A percentile compares a stretch with the other conserved stretches of the same genome.
Conservation (phyloP, 2,329 filamentous ascomycete genomes). For the Epichloe elymi region DNA sequence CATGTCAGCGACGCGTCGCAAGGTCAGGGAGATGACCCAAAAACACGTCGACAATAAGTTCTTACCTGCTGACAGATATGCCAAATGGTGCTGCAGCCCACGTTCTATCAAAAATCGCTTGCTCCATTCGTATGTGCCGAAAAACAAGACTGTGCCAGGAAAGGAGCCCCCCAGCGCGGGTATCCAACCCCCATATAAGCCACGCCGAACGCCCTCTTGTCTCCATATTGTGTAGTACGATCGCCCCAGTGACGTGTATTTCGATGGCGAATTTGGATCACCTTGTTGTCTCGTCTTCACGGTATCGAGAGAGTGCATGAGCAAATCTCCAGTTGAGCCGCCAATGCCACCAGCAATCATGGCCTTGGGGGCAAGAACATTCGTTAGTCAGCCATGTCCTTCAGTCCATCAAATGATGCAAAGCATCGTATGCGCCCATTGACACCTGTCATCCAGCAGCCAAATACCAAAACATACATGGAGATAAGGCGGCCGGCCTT, state of each 20-base stretch:
- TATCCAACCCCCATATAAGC: conserved; percentile 85
- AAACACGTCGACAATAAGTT: not conserved
- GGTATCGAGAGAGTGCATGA: conserved; percentile 98
- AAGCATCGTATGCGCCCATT: not conserved
- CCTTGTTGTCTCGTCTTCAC: conserved; percentile 98
- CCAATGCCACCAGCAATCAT: conserved; percentile 94
- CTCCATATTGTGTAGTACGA: conserved; percentile 89
- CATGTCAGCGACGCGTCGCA: not conserved
- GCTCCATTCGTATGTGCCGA: conserved; percentile 90
- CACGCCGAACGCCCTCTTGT: conserved; percentile 76
- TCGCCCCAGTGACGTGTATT: conserved; percentile 78
- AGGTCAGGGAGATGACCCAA: not conserved
- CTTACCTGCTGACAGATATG: conserved; percentile 74
- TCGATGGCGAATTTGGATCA: conserved; percentile 83
- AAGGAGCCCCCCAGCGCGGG: conserved; percentile 93
- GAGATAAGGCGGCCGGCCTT: conserved; percentile 30
- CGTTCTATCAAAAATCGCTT: conserved; percentile 79
- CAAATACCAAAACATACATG: conserved; percentile 22
- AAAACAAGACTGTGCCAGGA: conserved; percentile 86
- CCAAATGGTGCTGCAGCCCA: conserved; percentile 67
- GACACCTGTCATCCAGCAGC: not conserved
- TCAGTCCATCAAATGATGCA: not conserved
- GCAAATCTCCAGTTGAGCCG: conserved; percentile 84
- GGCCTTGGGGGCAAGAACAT: conserved; percentile 38
- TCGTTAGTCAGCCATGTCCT: not conserved